Conservation (phyloP, 495 filamentous ascomycete species). For the Apodospora peruviana region DNA sequence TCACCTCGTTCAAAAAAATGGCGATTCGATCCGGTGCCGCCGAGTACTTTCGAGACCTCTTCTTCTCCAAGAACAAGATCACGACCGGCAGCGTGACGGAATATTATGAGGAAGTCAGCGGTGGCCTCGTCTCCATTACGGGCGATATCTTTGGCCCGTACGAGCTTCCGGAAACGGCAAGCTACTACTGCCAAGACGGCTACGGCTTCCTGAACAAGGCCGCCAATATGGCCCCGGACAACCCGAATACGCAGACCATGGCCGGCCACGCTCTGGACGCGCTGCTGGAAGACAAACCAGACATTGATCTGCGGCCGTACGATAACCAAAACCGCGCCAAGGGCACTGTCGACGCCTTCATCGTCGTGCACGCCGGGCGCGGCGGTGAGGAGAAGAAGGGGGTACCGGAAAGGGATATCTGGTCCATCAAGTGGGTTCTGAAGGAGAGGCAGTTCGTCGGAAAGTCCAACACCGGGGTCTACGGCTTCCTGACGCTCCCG, state of each 20-base stretch:
- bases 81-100: constrained; percentile 7
- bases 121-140: constrained; percentile 4
- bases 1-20: background rate
- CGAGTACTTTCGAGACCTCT: constrained; percentile 9
- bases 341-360: constrained; percentile 10
- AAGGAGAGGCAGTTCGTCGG: background rate
- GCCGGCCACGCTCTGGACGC: constrained; percentile 7
- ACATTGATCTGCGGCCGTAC: constrained; percentile 5
- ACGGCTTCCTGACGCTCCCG: constrained; percentile 14
- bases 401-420: constrained; percentile 3
- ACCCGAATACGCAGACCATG: constrained; percentile 7
- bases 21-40: background rate
- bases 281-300: background rate
- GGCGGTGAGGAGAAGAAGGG: constrained; percentile 1
- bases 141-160: constrained; percentile 7
- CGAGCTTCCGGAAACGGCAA: background rate
- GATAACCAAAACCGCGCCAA: constrained; percentile 6
- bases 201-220: background rate
- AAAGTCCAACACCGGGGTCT: constrained; percentile 4
- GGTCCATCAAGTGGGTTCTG: constrained; percentile 9
- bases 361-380: constrained; percentile 13
- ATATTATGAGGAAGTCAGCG: constrained; percentile 11
- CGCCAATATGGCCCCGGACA: background rate
- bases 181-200: background rate
- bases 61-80: constrained; percentile 8